Evolutionary conservation across 306 rosid species (phyloP).

Genomic region (Vigna angularis): DNA sequence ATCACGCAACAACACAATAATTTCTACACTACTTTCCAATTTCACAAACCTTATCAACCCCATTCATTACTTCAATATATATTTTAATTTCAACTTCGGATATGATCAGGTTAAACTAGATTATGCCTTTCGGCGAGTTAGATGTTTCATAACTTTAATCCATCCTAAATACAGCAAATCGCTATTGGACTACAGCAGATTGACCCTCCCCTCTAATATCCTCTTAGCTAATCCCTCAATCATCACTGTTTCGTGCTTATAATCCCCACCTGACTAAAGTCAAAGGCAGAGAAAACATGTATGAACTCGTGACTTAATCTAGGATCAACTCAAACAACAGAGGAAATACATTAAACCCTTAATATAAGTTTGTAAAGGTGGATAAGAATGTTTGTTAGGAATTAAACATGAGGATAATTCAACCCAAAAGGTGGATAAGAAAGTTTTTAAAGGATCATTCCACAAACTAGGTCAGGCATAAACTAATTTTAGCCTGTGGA

Average conservation of each 20-base stretch:
- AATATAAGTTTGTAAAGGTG: neutral
- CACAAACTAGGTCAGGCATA: no score
- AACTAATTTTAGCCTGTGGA: no score
- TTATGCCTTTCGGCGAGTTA: neutral
- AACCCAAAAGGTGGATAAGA: neutral
- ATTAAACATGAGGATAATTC: no score
- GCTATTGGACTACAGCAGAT: neutral
- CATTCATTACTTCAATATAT: neutral
- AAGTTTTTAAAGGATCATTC: no score
- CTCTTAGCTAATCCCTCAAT: neutral
- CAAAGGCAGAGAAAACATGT: neutral
- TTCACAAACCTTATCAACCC: neutral
- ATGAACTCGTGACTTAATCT: neutral
- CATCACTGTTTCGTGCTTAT: neutral
- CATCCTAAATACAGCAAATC: slow-evolving; percentile 6
- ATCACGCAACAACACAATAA: neutral
- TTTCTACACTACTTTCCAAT: slow-evolving; percentile 7
- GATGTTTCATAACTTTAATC: neutral
- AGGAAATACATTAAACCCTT: slow-evolving; percentile 4
- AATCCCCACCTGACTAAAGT: neutral
- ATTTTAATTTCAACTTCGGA: neutral
- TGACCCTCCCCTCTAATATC: neutral
- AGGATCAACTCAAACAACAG: slow-evolving; percentile 7
- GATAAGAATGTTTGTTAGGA: neutral
- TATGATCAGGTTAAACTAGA: neutral